Evolutionary conservation across 2,329 filamentous ascomycete species (phyloP).

Genomic region (Venturia carpophila): DNA sequence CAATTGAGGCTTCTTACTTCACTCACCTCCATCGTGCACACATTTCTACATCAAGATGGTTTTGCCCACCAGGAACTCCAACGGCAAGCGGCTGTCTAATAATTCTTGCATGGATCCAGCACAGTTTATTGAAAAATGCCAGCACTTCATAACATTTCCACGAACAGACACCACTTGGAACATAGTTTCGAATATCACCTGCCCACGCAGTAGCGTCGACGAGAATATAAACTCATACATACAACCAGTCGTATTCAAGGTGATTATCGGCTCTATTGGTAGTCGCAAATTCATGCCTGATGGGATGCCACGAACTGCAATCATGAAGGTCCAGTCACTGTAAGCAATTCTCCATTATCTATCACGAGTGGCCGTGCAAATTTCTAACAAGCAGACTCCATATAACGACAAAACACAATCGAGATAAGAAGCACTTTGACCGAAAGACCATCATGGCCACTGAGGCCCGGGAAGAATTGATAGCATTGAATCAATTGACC

Average conservation of each 20-base stretch:
- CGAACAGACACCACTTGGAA: slow-evolving; percentile 5
- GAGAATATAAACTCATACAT: neutral
- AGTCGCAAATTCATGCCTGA: neutral
- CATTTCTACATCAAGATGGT: neutral
- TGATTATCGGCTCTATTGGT: neutral
- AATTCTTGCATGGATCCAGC: slow-evolving; percentile 8
- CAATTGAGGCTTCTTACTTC: neutral
- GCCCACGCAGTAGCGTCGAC: neutral
- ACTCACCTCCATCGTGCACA: neutral
- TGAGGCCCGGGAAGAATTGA: slow-evolving; percentile 1
- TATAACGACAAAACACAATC: neutral
- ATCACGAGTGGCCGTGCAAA: neutral
- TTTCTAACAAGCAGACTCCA: neutral
- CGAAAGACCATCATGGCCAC: neutral
- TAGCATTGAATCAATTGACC: slow-evolving; percentile 9
- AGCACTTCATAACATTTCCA: slow-evolving; percentile 12
- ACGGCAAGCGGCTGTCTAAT: neutral
- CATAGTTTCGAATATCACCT: neutral
- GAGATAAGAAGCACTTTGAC: neutral
- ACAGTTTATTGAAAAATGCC: neutral
- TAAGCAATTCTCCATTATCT: neutral
- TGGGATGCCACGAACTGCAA: slow-evolving; percentile 8
- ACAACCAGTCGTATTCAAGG: neutral
- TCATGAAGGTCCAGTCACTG: slow-evolving; percentile 9
- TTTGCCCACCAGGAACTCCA: neutral